Evolutionary conservation across 345 rosid genomes (phyloP).

Genomic region (sweet orange (Citrus sinensis)): DVS_A1.0 CM039167.1:10991501-10992000

Average conservation of each 20-base stretch:
- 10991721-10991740: background rate
- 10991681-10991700: background rate
- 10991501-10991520: background rate
- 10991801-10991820: background rate
- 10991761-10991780: background rate
- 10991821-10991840: background rate
- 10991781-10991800: background rate
- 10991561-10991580: background rate
- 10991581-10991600: background rate
- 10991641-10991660: background rate
- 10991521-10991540: background rate
- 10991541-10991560: background rate
- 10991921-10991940: slow-evolving; percentile 81
- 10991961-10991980: slow-evolving; percentile 72
- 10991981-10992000: slow-evolving; percentile 72
- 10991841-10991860: background rate
- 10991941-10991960: slow-evolving; percentile 68
- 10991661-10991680: background rate
- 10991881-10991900: slow-evolving; percentile 70
- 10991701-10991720: background rate
- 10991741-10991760: background rate
- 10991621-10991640: background rate
- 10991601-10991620: background rate
- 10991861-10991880: slow-evolving; percentile 7
- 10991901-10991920: slow-evolving; percentile 73